These are phyloP conservation scores for Geosmithia flava DNA, from an alignment of 2,329 filamentous ascomycete species.

Conservation along the genomic window DNA sequence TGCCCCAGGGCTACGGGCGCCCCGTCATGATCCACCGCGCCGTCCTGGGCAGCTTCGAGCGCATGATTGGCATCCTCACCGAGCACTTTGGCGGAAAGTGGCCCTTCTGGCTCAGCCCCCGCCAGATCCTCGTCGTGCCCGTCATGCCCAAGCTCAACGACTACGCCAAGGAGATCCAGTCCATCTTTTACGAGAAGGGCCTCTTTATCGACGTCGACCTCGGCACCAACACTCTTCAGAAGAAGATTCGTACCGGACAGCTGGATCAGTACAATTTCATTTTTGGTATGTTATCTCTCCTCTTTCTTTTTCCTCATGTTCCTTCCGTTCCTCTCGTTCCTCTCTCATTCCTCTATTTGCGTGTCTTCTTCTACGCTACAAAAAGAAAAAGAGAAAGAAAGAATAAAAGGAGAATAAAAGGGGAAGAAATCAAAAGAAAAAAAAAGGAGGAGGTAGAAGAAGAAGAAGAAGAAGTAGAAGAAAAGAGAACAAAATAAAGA, in stretches of 20 bases:
- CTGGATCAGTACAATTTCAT: slow-evolving; percentile 76
- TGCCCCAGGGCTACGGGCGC: slow-evolving; percentile 59
- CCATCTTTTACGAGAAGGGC: slow-evolving; percentile 51
- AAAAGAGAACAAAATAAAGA: no score
- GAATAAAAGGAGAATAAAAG: no score
- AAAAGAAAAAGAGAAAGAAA: no score
- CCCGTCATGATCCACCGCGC: slow-evolving; percentile 83
- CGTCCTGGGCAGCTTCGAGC: slow-evolving; percentile 59
- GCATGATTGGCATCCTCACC: slow-evolving; percentile 60
- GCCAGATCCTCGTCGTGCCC: slow-evolving; percentile 50
- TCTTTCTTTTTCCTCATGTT: neutral
- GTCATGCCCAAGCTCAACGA: slow-evolving; percentile 69
- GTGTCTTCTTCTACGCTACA: neutral
- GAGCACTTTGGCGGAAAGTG: slow-evolving; percentile 83
- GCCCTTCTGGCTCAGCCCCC: slow-evolving; percentile 82
- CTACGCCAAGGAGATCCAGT: slow-evolving; percentile 65
- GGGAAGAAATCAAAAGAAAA: no score
- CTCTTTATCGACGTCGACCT: slow-evolving; percentile 52
- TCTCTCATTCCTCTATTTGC: neutral
- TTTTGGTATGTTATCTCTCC: slow-evolving; percentile 42
- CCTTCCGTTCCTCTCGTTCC: neutral
- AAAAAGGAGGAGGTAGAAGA: no score
- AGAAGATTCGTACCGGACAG: slow-evolving; percentile 79
- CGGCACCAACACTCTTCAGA: slow-evolving; percentile 68
- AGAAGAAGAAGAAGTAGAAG: no score